Evolutionary conservation across 176 grass and related monocot genomes (phyloP).

Genomic region (Panicum miliaceum): DNA sequence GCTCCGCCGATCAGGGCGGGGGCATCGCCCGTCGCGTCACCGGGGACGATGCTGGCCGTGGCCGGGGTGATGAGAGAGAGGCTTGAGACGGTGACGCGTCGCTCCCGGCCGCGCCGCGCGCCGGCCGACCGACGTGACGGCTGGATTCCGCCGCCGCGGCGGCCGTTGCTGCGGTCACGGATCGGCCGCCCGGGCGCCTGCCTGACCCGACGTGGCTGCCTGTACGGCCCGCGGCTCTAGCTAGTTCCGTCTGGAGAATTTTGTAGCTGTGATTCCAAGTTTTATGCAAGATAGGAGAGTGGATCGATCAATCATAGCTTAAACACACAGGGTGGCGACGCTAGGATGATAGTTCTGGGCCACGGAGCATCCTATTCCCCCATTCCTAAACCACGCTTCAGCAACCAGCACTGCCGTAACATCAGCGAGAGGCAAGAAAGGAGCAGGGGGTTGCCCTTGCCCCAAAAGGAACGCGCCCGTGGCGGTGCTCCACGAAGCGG

Average conservation of each 20-base stretch:
- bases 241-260: neutral
- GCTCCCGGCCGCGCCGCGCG: neutral
- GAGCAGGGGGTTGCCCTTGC: neutral
- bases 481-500: slow-evolving; percentile 37
- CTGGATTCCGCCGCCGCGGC: neutral
- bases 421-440: neutral
- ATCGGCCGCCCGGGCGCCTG: too few relatives aligned
- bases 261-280: neutral
- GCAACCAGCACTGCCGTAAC: neutral
- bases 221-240: slow-evolving; percentile 8
- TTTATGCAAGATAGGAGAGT: neutral
- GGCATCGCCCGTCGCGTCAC: neutral
- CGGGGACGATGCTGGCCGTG: neutral
- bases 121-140: slow-evolving; percentile 30
- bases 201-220: slow-evolving; percentile 23
- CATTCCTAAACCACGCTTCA: neutral
- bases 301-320: neutral
- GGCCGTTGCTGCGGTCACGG: neutral
- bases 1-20: neutral
- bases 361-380: neutral
- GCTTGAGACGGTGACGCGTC: neutral
- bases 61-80: neutral
- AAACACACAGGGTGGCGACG: neutral
- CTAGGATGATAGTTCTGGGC: neutral
- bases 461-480: slow-evolving; percentile 3